Conservation (phyloP, 345 rosid genomes). For the Excoecaria agallocha region DNA sequence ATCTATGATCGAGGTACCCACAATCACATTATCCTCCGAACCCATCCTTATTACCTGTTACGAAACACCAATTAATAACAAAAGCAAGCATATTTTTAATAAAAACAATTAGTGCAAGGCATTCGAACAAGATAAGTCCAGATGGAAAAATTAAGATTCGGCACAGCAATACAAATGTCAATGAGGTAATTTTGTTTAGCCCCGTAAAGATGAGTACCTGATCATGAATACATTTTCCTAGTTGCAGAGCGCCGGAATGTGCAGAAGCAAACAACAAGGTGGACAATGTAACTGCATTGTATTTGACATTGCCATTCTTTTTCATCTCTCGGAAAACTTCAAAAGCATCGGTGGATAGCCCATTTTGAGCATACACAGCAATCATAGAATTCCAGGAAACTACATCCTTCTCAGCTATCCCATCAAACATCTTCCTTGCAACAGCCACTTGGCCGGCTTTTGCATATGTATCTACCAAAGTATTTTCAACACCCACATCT, state of each 20-base stretch:
- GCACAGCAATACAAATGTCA: background rate
- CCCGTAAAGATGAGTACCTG: constrained; percentile 44
- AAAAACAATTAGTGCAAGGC: background rate
- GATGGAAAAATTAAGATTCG: background rate
- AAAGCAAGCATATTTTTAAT: background rate
- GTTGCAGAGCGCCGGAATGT: constrained; percentile 57
- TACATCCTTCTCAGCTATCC: constrained; percentile 53
- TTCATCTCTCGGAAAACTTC: constrained; percentile 49
- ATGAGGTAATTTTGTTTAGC: too few relatives aligned
- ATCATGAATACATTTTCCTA: constrained; percentile 70
- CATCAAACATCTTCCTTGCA: constrained; percentile 66
- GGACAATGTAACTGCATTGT: constrained; percentile 69
- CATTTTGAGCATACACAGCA: constrained; percentile 68
- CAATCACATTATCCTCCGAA: constrained; percentile 54
- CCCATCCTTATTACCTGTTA: constrained; percentile 73
- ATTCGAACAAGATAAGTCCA: background rate
- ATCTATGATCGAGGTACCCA: constrained; percentile 71
- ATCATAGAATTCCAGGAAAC: constrained; percentile 83
- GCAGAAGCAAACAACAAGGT: constrained; percentile 68
- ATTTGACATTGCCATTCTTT: constrained; percentile 35
- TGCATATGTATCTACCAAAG: constrained; percentile 77
- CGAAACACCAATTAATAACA: constrained; percentile 10
- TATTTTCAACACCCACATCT: constrained; percentile 56
- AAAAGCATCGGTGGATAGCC: constrained; percentile 60
- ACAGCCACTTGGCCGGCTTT: constrained; percentile 50